phyloP scores from a whole-genome alignment of 306 rosid genomes.

The Begonia loranthoides region DNA sequence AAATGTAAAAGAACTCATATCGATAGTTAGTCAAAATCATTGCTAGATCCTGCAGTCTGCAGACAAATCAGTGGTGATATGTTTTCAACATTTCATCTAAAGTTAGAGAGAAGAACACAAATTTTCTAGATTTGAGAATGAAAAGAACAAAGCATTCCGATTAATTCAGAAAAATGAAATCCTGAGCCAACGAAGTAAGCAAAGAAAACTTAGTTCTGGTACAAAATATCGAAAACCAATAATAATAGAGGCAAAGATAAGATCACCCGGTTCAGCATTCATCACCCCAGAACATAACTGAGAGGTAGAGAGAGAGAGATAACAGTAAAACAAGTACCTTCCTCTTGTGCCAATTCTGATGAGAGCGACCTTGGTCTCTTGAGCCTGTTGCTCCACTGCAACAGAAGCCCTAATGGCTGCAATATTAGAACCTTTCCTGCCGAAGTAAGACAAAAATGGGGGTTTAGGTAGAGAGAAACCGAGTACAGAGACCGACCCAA shows the following conservation, averaged over 20 bases:
- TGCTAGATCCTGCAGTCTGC: too few species aligned
- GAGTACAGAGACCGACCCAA: slow-evolving; percentile 23
- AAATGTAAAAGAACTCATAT: too few species aligned
- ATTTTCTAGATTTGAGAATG: too few species aligned
- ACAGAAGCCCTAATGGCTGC: slow-evolving; percentile 42
- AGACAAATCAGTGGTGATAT: too few species aligned
- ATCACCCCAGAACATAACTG: neutral
- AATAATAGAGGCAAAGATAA: neutral
- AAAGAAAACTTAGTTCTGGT: neutral
- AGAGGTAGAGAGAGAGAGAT: neutral
- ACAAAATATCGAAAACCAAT: neutral
- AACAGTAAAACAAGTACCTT: slow-evolving; percentile 31
- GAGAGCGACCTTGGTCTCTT: slow-evolving; percentile 40
- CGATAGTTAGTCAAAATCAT: too few species aligned
- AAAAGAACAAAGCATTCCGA: too few species aligned
- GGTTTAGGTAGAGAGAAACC: slow-evolving; percentile 28
- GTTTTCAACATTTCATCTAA: too few species aligned
- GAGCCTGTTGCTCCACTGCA: slow-evolving; percentile 53
- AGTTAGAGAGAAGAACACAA: too few species aligned
- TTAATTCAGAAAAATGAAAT: too few species aligned
- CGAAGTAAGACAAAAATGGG: slow-evolving; percentile 17
- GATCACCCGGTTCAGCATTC: neutral
- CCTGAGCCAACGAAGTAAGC: too few species aligned
- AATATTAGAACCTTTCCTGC: slow-evolving; percentile 7
- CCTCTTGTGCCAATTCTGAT: slow-evolving; percentile 83